Base-by-base conservation (phyloP, 1,139 yeast species). In the Geotrichum fermentans region DNA sequence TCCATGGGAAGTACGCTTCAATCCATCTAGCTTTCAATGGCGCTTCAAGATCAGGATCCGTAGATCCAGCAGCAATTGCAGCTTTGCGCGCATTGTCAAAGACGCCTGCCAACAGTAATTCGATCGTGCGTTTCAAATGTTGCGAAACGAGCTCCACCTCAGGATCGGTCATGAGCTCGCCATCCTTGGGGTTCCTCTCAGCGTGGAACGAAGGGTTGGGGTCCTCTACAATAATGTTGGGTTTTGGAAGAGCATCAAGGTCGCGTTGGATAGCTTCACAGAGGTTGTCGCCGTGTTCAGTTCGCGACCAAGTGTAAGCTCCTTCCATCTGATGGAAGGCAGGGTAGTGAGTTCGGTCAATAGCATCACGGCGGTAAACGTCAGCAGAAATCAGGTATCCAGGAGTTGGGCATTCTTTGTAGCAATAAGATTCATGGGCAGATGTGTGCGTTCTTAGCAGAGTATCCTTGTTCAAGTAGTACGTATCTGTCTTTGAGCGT, bases 271-370 rank as follows among this genome's bases (percentile, higher is more conserved):
- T 73, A 43, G 72, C 68, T 13, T 71, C 73, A n/a, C 75, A 62
- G 28, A 79, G 56, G 30, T 65, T 65, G 2, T 61, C 63, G 11
- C 70, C 69, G 41, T 62, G 68, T 32, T 73, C 69, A 0, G 66
- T 63, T 44, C 82, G 71, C 10, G 79, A 72, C 97, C 97, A 94
- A 6, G 83, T 68, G 53, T 95, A 73, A 1, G 96, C 97, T 44
- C 98, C 98, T 68, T 92, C 99, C 88, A 92, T 80, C 67, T 92
- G 99, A 63, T 92, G 97, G 69, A 92, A 94, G 1, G 87, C 97
- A 2, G 98, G 97, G 63, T 92, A 92, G 66, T 92, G 99, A 0
- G 97, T 89, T 57, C 89, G 75, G 65, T 92, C 99, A 53, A 92
- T 86, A 61, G 92, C 96, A 66, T 92, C 99, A 60, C 95, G 78